Conservation (phyloP, 345 rosid genomes). For the Dipteronia sinensis region DNA sequence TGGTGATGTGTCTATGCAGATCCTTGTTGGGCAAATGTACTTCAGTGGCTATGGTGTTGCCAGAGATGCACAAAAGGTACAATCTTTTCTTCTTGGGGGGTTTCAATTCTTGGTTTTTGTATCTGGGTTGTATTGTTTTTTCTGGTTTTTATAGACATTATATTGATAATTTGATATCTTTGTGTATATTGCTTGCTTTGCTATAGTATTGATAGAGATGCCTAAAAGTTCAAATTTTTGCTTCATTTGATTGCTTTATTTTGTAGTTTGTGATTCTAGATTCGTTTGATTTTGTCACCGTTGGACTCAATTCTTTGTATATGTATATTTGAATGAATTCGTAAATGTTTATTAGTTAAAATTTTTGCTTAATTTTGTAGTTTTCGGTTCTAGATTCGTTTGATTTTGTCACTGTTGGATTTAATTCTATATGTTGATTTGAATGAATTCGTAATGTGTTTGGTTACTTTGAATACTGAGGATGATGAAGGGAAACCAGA, state of each 20-base stretch:
- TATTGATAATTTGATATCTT: neutral
- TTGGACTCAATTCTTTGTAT: neutral
- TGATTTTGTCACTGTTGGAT: too few species aligned
- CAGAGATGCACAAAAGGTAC: slow-evolving; percentile 65
- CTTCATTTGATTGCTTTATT: neutral
- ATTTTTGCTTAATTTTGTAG: too few species aligned
- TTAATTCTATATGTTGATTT: too few species aligned
- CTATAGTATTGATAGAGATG: neutral
- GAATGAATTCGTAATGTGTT: too few species aligned
- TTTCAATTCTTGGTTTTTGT: slow-evolving; percentile 1
- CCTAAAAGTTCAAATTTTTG: too few species aligned
- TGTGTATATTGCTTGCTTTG: neutral
- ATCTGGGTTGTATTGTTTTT: slow-evolving; percentile 1
- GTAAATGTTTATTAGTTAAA: too few species aligned
- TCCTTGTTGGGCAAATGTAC: slow-evolving; percentile 89
- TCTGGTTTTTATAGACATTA: neutral
- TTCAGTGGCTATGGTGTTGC: slow-evolving; percentile 74
- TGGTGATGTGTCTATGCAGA: slow-evolving; percentile 75
- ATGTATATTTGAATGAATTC: too few species aligned
- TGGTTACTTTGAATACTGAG: too few species aligned
- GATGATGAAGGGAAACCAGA: too few species aligned
- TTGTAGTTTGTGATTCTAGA: neutral
- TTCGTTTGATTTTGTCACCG: neutral
- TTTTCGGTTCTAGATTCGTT: too few species aligned
- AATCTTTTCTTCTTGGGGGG: neutral